A percentile compares a stretch with the other conserved stretches of the same genome.
phyloP scores from a whole-genome alignment of 371 early-diverging fungal genomes.

The Blyttiomyces sp. region DNA sequence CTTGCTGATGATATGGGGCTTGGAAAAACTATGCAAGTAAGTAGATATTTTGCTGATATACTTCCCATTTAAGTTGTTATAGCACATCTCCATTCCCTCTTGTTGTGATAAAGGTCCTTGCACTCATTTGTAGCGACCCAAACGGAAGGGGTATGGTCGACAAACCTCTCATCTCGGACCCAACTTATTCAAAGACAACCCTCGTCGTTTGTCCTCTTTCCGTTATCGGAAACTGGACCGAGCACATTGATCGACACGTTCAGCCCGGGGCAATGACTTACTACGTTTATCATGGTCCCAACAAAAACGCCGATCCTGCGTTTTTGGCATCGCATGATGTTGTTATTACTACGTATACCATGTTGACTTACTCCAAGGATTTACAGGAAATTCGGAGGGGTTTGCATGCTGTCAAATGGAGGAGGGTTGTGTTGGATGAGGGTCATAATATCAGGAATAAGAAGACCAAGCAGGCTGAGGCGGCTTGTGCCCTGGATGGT shows the following conservation, averaged over 20 bases:
- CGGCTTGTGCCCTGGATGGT: not conserved
- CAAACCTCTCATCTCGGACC: not conserved
- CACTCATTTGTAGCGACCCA: conserved; percentile 8
- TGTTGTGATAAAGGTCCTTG: not conserved
- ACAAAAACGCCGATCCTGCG: not conserved
- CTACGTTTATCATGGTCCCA: conserved; percentile 4
- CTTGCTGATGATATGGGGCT: conserved; percentile 31
- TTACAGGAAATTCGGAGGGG: not conserved
- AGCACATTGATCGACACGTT: conserved; percentile 2
- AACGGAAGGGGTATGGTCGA: conserved; percentile 1
- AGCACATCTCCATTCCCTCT: not conserved
- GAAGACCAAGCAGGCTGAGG: not conserved
- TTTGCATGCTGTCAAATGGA: conserved; percentile 4
- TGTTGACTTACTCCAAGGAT: not conserved
- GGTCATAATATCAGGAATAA: conserved; percentile 40
- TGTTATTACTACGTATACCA: conserved; percentile 9
- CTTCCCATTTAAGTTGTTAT: not conserved
- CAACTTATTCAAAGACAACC: conserved; percentile 18
- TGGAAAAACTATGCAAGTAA: conserved; percentile 36
- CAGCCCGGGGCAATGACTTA: not conserved
- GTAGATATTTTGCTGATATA: too few relatives aligned
- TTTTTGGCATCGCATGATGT: not conserved
- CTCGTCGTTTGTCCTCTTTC: conserved; percentile 29
- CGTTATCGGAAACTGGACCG: conserved; percentile 8
- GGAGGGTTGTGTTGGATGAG: conserved; percentile 29